Evolutionary conservation across 2,329 filamentous ascomycete genomes (phyloP).

Genomic region (Trichoderma sp.): DNA sequence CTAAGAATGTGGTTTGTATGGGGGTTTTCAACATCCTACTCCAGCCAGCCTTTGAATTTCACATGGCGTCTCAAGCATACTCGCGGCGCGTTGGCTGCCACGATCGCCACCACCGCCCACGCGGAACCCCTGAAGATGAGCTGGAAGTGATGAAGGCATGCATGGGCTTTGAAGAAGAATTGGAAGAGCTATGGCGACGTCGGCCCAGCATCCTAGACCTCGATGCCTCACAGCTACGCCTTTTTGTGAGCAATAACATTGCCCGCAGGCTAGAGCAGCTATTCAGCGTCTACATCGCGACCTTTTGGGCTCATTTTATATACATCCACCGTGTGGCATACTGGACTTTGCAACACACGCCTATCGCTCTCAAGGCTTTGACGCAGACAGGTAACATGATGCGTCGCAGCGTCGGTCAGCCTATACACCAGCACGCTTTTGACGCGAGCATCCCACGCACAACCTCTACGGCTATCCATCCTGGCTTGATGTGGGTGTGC

Average conservation of each 20-base stretch:
- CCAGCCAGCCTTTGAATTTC: not conserved
- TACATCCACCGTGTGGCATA: not conserved
- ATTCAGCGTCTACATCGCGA: not conserved
- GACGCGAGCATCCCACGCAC: not conserved
- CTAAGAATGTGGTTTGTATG: not conserved
- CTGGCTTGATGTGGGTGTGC: constrained; percentile 6
- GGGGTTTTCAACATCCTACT: not conserved
- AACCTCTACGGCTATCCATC: not conserved
- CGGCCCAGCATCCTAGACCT: not conserved
- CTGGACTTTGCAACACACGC: not conserved
- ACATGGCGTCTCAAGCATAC: constrained; percentile 7
- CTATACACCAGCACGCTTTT: constrained; percentile 1
- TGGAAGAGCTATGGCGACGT: not conserved
- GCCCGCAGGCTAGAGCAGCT: not conserved
- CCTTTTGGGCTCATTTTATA: not conserved
- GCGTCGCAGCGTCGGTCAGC: not conserved
- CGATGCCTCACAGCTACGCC: not conserved
- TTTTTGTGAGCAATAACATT: not conserved
- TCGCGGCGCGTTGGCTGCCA: not conserved
- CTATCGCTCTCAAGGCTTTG: not conserved
- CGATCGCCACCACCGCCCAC: constrained; percentile 2
- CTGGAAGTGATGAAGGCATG: constrained; percentile 2
- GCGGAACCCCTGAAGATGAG: not conserved
- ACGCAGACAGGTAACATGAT: not conserved
- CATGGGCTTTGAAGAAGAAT: not conserved